Conservation (phyloP, 805 yeast genomes). For the Barnettozyma siamensis region DNA sequence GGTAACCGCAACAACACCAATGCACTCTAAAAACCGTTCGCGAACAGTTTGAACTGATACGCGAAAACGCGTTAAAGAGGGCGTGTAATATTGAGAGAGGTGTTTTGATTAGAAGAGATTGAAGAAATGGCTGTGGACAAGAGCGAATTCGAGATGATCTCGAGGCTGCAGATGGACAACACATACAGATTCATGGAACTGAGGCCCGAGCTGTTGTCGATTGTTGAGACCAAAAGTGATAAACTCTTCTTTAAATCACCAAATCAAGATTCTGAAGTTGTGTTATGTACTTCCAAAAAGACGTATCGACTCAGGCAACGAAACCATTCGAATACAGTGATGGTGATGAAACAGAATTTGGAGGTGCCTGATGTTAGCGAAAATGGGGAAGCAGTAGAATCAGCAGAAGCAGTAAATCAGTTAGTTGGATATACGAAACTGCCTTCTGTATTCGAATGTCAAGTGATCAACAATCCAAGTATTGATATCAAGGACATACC, state of each 20-base stretch:
- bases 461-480: slow-evolving; percentile 24
- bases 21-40: not conserved
- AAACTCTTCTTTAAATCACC: slow-evolving; percentile 27
- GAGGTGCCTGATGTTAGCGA: slow-evolving; percentile 16
- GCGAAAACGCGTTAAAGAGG: too few species aligned
- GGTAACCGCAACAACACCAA: not conserved
- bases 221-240: slow-evolving; percentile 27
- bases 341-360: slow-evolving; percentile 37
- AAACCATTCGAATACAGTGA: slow-evolving; percentile 83
- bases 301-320: slow-evolving; percentile 70
- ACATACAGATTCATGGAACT: slow-evolving; percentile 48
- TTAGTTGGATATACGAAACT: slow-evolving; percentile 31
- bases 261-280: slow-evolving; percentile 38
- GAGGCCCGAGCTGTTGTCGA: slow-evolving; percentile 40
- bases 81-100: too few species aligned
- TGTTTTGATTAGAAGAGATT: too few species aligned
- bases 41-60: too few species aligned
- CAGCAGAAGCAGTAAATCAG: slow-evolving; percentile 17
- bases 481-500: slow-evolving; percentile 31
- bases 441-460: slow-evolving; percentile 34
- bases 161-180: slow-evolving; percentile 16
- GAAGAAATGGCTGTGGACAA: too few species aligned
- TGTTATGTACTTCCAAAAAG: slow-evolving; percentile 48
- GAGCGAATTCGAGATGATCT: slow-evolving; percentile 3
- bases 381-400: too few species aligned